Percentiles rank a stretch among this genome's conserved stretches.
These are phyloP conservation scores for Blastocystis sp. DNA, from an alignment of 352 stramenopile species.

Conservation along the genomic window DNA sequence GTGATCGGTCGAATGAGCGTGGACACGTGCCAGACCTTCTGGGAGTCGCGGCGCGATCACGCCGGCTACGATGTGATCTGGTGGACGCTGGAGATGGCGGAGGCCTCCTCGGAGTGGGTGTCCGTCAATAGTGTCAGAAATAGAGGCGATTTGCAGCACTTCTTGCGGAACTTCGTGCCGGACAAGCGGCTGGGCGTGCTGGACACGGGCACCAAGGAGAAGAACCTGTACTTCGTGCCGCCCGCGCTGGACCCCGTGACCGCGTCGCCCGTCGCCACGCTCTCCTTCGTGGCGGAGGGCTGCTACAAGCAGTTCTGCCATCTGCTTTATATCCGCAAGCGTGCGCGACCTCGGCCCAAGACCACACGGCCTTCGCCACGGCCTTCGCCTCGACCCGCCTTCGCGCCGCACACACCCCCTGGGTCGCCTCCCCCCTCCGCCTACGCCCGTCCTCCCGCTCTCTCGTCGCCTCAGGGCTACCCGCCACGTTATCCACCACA, in stretches of 20 bases:
- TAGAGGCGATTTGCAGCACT: constrained; percentile 5
- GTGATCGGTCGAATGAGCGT: constrained; percentile 61
- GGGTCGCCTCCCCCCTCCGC: constrained; percentile 8
- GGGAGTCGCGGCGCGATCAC: neutral
- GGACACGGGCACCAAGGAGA: constrained; percentile 21
- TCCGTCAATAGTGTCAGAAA: neutral
- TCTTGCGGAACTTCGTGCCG: constrained; percentile 46
- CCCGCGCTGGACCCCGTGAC: constrained; percentile 37
- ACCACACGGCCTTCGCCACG: neutral
- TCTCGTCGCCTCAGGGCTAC: too few species aligned
- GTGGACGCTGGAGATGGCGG: constrained; percentile 13
- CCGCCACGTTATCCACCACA: neutral
- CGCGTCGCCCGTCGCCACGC: constrained; percentile 22
- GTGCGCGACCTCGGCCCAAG: neutral
- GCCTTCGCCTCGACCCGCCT: neutral
- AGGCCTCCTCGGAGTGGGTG: neutral
- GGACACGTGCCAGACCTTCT: constrained; percentile 26
- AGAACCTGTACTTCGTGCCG: constrained; percentile 47
- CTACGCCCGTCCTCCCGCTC: neutral
- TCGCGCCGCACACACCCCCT: neutral
- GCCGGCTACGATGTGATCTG: constrained; percentile 16
- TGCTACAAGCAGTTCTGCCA: constrained; percentile 55
- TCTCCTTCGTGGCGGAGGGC: constrained; percentile 24
- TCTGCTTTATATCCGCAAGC: constrained; percentile 46
- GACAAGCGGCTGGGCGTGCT: constrained; percentile 52